Base-by-base conservation (phyloP, 2,329 filamentous ascomycete species). In the Cladophialophora bantiana region DNA sequence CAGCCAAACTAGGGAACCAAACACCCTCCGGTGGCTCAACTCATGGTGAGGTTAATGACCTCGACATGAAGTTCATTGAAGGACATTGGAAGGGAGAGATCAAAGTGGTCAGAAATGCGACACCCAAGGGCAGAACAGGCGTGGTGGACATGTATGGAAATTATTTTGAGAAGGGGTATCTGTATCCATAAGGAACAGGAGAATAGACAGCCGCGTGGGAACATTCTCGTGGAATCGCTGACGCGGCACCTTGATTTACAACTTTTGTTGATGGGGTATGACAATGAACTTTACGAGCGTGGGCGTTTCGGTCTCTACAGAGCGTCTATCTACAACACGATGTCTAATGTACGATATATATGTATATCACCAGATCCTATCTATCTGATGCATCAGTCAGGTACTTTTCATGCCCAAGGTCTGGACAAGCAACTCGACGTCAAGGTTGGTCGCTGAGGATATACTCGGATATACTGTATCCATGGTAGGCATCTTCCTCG, bases 51-150 rank as follows among this genome's bases (percentile, higher is more conserved):
- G 35, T 64, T 26, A 66, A 61, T 36, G 50, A 70, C 26, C 67
- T 75, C 7, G 72, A 79, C 58, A 73, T 77, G 2, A 73, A 76
- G n/a, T 79, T 78, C 68, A 80, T 87, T 0, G 84, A 86, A 64
- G 86, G 86, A 0, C 82, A 86, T 69, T 89, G 87, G 87, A 81
- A 83, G 35, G 87, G 87, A 5, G 79, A 86, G 38, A 82, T 89
- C 31, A 85, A 84, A 61, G 80, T 89, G 35, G 77, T 88, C n/a
- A 78, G 85, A 40, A 80, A 81, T 69, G 71, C 78, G 15, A 74
- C 75, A 12, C 75, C 65, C 31, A 70, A 72, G 48, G 71, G 59
- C 34, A 77, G 81, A 60, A 81, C 74, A 56, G 82, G 81, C 10
- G 77, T 79, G 35, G 82, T 85, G 45, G 81, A 83, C 72, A 83